A percentile compares a stretch with the other conserved stretches of the same genome.
Evolutionary conservation across 1,139 yeast genomes (phyloP).

Genomic region (Lodderomyces jiufengensis): DNA sequence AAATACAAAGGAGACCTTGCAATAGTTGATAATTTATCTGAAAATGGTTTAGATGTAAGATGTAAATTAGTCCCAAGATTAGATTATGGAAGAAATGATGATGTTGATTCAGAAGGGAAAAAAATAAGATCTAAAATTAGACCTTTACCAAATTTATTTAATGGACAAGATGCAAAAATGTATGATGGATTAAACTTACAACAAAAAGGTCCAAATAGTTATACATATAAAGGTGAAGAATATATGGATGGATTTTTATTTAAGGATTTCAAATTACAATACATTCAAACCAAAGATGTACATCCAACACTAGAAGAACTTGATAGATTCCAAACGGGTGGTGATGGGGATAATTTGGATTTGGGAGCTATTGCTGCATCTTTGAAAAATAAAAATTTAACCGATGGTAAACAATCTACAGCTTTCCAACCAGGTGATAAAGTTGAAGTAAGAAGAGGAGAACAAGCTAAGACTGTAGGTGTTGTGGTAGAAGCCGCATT

Average conservation of each 20-base stretch:
- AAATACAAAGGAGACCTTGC: constrained; percentile 92
- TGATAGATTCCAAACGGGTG: constrained; percentile 72
- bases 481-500: constrained; percentile 64
- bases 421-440: constrained; percentile 91
- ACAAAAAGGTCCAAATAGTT: constrained; percentile 70
- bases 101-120: constrained; percentile 54
- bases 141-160: constrained; percentile 84
- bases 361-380: constrained; percentile 81
- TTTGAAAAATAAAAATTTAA: constrained; percentile 53
- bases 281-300: constrained; percentile 77
- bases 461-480: constrained; percentile 88
- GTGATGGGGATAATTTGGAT: constrained; percentile 72
- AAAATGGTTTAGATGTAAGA: constrained; percentile 90
- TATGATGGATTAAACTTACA: constrained; percentile 58
- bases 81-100: constrained; percentile 77
- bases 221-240: constrained; percentile 79
- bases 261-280: constrained; percentile 83
- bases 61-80: constrained; percentile 89
- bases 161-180: constrained; percentile 61
- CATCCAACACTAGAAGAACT: constrained; percentile 87
- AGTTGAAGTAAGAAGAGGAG: constrained; percentile 89
- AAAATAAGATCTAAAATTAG: constrained; percentile 54
- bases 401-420: constrained; percentile 27
- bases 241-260: constrained; percentile 82
- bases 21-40: constrained; percentile 87